phyloP scores from a whole-genome alignment of 192 early-diverging fungal species.

The Umbelopsis ramanniana region DNA sequence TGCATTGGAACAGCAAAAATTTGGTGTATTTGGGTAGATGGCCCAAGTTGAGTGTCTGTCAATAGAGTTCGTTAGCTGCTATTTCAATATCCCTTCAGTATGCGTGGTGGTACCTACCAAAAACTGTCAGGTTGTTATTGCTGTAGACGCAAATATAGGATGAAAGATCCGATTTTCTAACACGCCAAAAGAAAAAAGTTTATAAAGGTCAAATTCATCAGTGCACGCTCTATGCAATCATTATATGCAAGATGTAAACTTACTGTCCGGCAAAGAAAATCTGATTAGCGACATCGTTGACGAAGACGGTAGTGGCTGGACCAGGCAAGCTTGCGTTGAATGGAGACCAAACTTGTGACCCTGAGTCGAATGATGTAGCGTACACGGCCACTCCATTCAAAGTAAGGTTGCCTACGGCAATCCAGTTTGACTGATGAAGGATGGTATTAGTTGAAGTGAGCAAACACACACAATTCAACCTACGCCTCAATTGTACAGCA shows the following conservation, averaged over 20 bases:
- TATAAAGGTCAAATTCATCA: background rate
- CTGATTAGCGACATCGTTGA: conserved; percentile 12
- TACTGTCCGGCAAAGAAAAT: conserved; percentile 48
- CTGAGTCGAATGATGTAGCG: conserved; percentile 28
- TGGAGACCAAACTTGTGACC: background rate
- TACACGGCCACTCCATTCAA: conserved; percentile 12
- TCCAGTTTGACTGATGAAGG: background rate
- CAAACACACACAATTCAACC: background rate
- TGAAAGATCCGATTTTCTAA: background rate
- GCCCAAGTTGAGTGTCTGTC: conserved; percentile 26
- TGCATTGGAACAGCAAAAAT: conserved; percentile 20
- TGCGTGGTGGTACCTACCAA: background rate
- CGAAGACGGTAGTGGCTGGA: background rate
- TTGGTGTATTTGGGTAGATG: conserved; percentile 29
- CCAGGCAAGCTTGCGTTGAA: conserved; percentile 9
- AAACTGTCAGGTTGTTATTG: conserved; percentile 18
- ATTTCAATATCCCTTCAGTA: background rate
- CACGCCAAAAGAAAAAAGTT: too few species aligned
- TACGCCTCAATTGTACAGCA: background rate
- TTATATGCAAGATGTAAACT: background rate
- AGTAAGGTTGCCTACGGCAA: conserved; percentile 6
- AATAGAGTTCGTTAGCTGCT: background rate
- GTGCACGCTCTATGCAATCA: too few species aligned
- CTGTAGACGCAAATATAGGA: background rate
- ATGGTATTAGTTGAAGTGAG: background rate